A percentile compares a stretch with the other conserved stretches of the same genome.
Evolutionary conservation across 2,329 filamentous ascomycete species (phyloP).

Genomic region (Cladosporium sp.): DNA sequence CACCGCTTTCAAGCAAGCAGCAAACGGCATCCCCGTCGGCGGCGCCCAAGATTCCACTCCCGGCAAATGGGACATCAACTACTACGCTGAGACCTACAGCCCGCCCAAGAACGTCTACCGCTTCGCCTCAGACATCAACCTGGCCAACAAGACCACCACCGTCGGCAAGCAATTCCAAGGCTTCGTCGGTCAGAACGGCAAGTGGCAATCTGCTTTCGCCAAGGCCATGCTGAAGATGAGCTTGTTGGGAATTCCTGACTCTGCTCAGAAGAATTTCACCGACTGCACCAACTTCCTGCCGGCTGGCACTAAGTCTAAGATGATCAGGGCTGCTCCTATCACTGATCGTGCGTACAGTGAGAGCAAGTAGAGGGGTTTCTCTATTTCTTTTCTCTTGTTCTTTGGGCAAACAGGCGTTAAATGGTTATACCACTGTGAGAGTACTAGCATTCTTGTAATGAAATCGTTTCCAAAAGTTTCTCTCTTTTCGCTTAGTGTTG

Average conservation of each 20-base stretch:
- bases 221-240: constrained; percentile 21
- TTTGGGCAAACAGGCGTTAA: no score
- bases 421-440: no score
- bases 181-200: constrained; percentile 13
- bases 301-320: constrained; percentile 4
- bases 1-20: constrained; percentile 36
- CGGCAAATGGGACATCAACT: constrained; percentile 47
- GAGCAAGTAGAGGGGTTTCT: neutral
- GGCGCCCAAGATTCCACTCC: constrained; percentile 46
- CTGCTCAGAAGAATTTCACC: constrained; percentile 13
- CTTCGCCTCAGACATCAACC: constrained; percentile 31
- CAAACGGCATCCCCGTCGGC: constrained; percentile 17
- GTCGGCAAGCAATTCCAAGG: constrained; percentile 25
- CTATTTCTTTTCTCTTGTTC: no score
- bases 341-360: constrained; percentile 1
- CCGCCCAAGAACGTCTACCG: constrained; percentile 23
- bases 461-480: no score
- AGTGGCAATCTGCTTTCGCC: constrained; percentile 17
- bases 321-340: constrained; percentile 6
- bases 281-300: constrained; percentile 19
- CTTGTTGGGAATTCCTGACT: constrained; percentile 20
- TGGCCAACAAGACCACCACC: constrained; percentile 22
- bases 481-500: no score
- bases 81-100: constrained; percentile 38
- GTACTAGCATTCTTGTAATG: no score